Base-by-base conservation (phyloP, 2,329 filamentous ascomycete species). In the Cercospora berteroae region DNA sequence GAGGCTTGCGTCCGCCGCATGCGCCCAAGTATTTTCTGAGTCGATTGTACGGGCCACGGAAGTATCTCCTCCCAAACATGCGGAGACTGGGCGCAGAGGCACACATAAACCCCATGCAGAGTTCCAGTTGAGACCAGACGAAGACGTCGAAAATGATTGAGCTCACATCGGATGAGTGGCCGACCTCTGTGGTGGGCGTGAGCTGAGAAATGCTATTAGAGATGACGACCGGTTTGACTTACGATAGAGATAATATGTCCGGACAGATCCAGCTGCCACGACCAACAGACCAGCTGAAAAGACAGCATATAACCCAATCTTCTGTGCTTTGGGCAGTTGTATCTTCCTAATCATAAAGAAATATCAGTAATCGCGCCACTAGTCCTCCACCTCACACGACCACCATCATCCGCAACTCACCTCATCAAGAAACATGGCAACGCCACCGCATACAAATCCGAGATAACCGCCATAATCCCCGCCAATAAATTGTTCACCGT, bases 351-450 rank as follows among this genome's bases (percentile, higher is more conserved):
- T 20, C 13, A 36, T 33, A 7, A 0, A 78, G 80, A 29, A 80
- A 64, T 70, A 81, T 83, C 71, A 84, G 82, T 18, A 36, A 78
- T 74, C 23, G 67, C 72, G 83, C 74, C 16, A 18, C 36, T 13
- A 4, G 50, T 50, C 59, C 20, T 20, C 25, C 16, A 44, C 36
- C 2, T 0, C 23, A 16, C 16, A n/a, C 16, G 36, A 42, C 36
- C 36, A 27, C 36, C 13, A 44, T 2, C 13, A 27, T 13, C 16
- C 3, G 6, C 20, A 23, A 60, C 59, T 23, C 80, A 79, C 76
- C 80, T 78, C 7, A 83, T 79, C 25, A 83, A 76, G 20, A 82
- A 74, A 4, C 81, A 72, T 0, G 83, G 82, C 23, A 84, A 70
- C 1, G 74, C 68, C 58, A 79, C 79, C 4, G 80, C 75, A 66